Base-by-base conservation (phyloP, 2,329 filamentous ascomycete genomes). In the Fusarium decemcellulare region DNA sequence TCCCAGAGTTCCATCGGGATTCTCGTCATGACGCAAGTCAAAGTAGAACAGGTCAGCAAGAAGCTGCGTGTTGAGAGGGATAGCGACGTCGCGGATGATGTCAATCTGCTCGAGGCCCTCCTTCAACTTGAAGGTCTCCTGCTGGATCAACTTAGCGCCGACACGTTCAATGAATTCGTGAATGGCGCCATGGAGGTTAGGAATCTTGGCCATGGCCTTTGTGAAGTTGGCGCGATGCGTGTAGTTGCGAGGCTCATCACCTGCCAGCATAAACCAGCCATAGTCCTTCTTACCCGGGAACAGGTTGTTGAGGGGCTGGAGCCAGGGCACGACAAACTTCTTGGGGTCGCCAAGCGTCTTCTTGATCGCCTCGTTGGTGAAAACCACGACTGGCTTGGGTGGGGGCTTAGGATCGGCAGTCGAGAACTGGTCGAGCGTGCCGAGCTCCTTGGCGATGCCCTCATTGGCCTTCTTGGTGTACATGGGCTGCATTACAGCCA, bases 41-140 rank as follows among this genome's bases (percentile, higher is more conserved):
- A 90, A 80, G 55, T 87, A 88, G 75, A 90, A 88, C 12, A 88
- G 78, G 43, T 89, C 85, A 0, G 87, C 84, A 2, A 89, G 81
- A 72, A 87, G 84, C 44, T 84, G 79, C 4, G 88, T 84, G 6
- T 88, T 88, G 1, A 86, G 80, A 11, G 90, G 86, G 63, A 90
- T 89, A 15, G 86, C 87, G 14, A 91, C 84, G 51, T 90, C 87
- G 12, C 82, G 80, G 56, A 84, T 77, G 18, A 84, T 66, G 50
- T 84, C 82, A 30, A 84, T 74, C 67, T 83, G 81, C 61, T 78
- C 73, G 1, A 83, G 76, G 0, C 78, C 80, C 37, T 79, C 70
- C 53, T 73, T 72, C 16, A 83, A 61, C 29, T 63, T 72, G 58
- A 83, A 83, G 0, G 76, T 72, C 70, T 81, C 79, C 64, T 80